Conservation (phyloP, 1,284 basidiomycete species). For the Trichosporon sp. region DNA sequence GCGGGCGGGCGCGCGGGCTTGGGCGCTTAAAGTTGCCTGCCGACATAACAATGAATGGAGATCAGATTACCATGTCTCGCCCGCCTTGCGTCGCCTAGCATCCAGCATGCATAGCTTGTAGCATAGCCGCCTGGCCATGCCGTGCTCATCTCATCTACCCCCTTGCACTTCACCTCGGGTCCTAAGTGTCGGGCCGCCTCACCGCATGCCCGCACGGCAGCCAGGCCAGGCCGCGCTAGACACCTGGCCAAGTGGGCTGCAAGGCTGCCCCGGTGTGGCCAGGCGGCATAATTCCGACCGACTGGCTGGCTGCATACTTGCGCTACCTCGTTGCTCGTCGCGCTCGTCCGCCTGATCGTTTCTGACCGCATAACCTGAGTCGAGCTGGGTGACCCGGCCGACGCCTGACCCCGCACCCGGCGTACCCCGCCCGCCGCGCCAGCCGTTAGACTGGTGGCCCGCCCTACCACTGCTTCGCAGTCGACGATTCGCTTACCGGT, state of each 20-base stretch:
- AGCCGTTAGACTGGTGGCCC: neutral
- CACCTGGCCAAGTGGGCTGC: neutral
- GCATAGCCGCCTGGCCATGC: too few species aligned
- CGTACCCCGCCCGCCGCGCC: neutral
- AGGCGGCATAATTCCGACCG: neutral
- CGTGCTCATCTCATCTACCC: neutral
- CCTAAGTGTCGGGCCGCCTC: neutral
- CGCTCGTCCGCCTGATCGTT: too few species aligned
- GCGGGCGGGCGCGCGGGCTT: too few species aligned
- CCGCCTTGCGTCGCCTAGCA: too few species aligned
- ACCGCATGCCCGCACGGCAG: too few species aligned
- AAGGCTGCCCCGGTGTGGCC: too few species aligned
- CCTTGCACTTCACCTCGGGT: neutral
- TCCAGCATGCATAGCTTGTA: too few species aligned
- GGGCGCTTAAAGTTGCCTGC: neutral
- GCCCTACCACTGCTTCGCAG: neutral
- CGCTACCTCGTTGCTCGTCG: too few species aligned
- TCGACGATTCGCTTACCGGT: constrained; percentile 1
- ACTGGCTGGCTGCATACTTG: neutral
- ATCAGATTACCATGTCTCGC: neutral
- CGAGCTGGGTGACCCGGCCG: neutral
- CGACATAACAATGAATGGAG: neutral
- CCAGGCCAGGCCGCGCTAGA: too few species aligned
- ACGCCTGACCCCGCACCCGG: neutral
- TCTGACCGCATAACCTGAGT: neutral